Base-by-base conservation (phyloP, 495 filamentous ascomycete genomes). In the Melanomma pulvis-pyrius region DNA sequence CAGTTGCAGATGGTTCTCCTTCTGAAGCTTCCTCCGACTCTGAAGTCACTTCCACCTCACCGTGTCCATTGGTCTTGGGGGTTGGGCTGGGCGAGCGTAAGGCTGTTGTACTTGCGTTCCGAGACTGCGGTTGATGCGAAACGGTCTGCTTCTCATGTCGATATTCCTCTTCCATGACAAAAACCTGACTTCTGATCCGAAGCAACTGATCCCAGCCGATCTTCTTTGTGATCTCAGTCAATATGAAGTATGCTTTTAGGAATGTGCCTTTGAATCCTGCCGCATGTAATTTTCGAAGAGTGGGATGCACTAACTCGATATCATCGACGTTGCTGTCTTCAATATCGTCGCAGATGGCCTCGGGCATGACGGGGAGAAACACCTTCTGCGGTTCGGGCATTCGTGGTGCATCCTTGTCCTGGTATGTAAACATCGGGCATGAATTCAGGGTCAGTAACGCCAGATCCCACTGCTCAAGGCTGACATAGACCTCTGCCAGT, bases 81-180 rank as follows among this genome's bases (percentile, higher is more conserved):
- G 84, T 86, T 30, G 86, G 84, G 62, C 84, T 86, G 28, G 87
- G 83, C 32, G 83, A 87, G 61, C 87, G 84, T 17, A 94, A 78
- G 52, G 85, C 91, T 63, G 87, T 86, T 29, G 87, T 92, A 78
- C 91, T 93, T 28, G 90, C 86, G 70, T 87, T 92, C 25, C 86
- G 83, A 50, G 85, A 86, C 29, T 81, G 74, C 2, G 81, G 74
- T 28, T 59, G 56, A 9, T 67, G 65, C 36, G 65, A 50, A 80
- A 74, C 76, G 59, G 88, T 87, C 63, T 94, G 89, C 68, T 91
- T 93, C 77, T 98, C 94, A 57, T 85, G 88, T 17, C 96, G 86
- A 69, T 98, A 98, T 75, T 98, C 94, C 72, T 98, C 94, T 73
- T 98, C 94, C 94, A 98, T 98, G 29, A 98, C 96, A 70, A 98